Evolutionary conservation across 2,329 filamentous ascomycete genomes (phyloP).

Genomic region (Fusarium sp.): DNA sequence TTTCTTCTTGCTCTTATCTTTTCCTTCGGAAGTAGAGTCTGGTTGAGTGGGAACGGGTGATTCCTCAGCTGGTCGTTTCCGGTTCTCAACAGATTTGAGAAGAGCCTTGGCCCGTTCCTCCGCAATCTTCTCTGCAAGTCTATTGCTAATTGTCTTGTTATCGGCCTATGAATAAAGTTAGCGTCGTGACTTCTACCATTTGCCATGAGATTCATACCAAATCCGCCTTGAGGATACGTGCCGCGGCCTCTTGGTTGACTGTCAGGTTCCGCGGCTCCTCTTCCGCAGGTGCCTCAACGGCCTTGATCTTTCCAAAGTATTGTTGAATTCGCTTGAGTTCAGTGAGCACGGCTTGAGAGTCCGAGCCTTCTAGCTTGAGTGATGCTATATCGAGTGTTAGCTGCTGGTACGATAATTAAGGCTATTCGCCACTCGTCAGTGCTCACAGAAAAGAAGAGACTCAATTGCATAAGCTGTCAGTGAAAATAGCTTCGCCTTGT

Average conservation of each 20-base stretch:
- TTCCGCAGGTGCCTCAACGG: constrained; percentile 68
- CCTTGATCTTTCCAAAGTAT: constrained; percentile 93
- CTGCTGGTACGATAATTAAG: neutral
- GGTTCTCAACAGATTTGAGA: constrained; percentile 58
- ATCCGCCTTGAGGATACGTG: constrained; percentile 83
- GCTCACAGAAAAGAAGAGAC: constrained; percentile 83
- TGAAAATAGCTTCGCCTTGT: constrained; percentile 95
- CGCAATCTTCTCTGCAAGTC: constrained; percentile 66
- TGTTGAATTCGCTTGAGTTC: constrained; percentile 89
- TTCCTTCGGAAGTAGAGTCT: constrained; percentile 24
- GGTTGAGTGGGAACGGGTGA: constrained; percentile 42
- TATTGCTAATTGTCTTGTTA: constrained; percentile 63
- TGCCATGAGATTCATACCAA: constrained; percentile 64
- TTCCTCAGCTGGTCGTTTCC: constrained; percentile 56
- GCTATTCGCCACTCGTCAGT: no score
- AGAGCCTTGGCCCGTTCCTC: constrained; percentile 66
- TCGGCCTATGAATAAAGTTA: constrained; percentile 54
- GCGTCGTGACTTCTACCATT: constrained; percentile 11
- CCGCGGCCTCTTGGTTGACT: constrained; percentile 80
- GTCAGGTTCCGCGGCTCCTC: constrained; percentile 62
- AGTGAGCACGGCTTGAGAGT: constrained; percentile 85
- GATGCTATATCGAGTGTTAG: constrained; percentile 60
- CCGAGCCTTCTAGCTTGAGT: constrained; percentile 79
- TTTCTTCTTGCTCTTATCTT: constrained; percentile 48
- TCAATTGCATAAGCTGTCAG: constrained; percentile 89